phyloP scores from a whole-genome alignment of 345 rosid species.

The Microcos paniculata region DNA sequence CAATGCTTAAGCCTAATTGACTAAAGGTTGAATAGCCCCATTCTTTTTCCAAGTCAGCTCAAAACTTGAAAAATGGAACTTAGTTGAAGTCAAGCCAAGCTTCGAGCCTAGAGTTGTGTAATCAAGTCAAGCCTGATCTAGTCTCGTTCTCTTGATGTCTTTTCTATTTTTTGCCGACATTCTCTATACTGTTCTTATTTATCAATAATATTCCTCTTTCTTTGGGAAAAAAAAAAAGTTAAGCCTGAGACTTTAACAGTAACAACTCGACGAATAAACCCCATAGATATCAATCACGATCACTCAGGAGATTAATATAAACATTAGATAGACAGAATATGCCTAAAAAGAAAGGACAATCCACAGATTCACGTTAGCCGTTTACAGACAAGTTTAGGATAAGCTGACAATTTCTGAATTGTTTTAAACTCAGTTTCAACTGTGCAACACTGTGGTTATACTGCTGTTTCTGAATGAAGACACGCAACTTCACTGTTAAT shows the following conservation, averaged over 20 bases:
- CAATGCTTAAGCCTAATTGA: no score
- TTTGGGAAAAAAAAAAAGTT: no score
- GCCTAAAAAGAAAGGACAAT: not conserved
- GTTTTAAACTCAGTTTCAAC: not conserved
- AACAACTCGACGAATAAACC: not conserved
- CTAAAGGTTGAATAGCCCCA: no score
- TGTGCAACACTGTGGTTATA: not conserved
- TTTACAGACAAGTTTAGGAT: not conserved
- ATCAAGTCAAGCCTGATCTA: not conserved
- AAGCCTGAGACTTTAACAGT: not conserved
- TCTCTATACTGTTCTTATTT: no score
- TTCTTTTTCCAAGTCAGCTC: no score
- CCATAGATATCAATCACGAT: not conserved
- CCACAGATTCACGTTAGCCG: not conserved
- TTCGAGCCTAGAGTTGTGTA: not conserved
- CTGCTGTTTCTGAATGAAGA: not conserved
- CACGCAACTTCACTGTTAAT: not conserved
- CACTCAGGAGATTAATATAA: not conserved
- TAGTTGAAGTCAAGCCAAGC: no score
- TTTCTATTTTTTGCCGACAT: no score
- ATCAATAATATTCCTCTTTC: no score
- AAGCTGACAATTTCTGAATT: not conserved
- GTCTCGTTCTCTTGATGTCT: no score
- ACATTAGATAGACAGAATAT: not conserved
- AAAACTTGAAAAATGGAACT: no score